These are phyloP conservation scores for Bruguiera sexangula DNA, from an alignment of 345 rosid species.

Conservation along the genomic window DNA sequence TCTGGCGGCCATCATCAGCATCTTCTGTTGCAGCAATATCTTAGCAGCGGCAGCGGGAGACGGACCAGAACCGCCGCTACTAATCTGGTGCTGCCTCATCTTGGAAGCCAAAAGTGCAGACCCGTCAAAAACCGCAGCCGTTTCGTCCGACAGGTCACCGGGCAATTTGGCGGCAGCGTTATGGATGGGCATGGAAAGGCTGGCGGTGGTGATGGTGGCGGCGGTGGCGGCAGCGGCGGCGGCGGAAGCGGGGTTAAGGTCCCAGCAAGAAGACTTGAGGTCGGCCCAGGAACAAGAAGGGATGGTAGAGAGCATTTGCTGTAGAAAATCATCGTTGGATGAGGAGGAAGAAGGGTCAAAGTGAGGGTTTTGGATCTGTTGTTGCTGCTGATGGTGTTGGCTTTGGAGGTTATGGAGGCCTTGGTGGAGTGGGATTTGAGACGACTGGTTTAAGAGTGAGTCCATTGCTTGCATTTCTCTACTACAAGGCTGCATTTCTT, in stretches of 20 bases:
- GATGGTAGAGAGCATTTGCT: conserved; percentile 70
- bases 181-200: conserved; percentile 17
- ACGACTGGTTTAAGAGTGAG: conserved; percentile 18
- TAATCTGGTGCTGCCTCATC: conserved; percentile 53
- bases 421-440: conserved; percentile 15
- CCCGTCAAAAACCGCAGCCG: conserved; percentile 37
- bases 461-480: conserved; percentile 45
- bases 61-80: conserved; percentile 25
- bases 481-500: conserved; percentile 38
- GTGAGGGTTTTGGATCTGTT: conserved; percentile 37
- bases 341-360: conserved; percentile 41
- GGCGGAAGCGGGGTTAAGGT: conserved; percentile 11
- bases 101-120: conserved; percentile 35
- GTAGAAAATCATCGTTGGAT: conserved; percentile 63
- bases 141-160: too few relatives aligned
- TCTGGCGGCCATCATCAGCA: conserved; percentile 46
- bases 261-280: conserved; percentile 32
- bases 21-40: conserved; percentile 54
- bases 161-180: too few relatives aligned
- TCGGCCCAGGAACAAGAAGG: conserved; percentile 60
- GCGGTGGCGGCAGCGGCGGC: too few relatives aligned
- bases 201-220: conserved; percentile 7
- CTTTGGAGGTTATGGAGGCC: conserved; percentile 20
- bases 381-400: conserved; percentile 1
- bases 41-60: conserved; percentile 27